These are phyloP conservation scores for Lenzites betulinus DNA, from an alignment of 768 basidiomycete genomes.

Conservation along the genomic window DNA sequence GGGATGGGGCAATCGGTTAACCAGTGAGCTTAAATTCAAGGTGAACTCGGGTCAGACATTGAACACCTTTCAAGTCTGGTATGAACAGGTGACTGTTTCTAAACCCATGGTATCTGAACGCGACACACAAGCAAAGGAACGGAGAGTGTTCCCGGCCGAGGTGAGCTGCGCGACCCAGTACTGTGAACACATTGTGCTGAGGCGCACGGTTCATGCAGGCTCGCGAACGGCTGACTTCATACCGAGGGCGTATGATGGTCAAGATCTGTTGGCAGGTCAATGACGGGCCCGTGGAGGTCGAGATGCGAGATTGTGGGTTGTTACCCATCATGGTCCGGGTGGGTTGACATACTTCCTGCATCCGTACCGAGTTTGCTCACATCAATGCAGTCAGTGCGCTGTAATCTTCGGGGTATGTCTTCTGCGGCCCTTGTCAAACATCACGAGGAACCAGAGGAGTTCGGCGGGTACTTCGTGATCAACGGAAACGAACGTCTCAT, in stretches of 20 bases:
- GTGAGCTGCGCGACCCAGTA: too few species aligned
- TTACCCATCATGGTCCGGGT: constrained; percentile 98
- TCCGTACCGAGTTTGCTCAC: not conserved
- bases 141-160: constrained; percentile 87
- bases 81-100: constrained; percentile 81
- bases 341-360: constrained; percentile 35
- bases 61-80: constrained; percentile 68
- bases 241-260: constrained; percentile 86
- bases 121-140: constrained; percentile 71
- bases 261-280: constrained; percentile 84
- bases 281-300: constrained; percentile 60
- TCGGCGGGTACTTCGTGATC: constrained; percentile 97
- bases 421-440: constrained; percentile 84
- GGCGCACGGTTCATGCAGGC: constrained; percentile 53
- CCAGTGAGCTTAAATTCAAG: constrained; percentile 54
- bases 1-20: constrained; percentile 82
- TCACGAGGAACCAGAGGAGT: constrained; percentile 97
- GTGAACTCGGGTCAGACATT: not conserved
- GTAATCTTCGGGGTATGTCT: constrained; percentile 85
- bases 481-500: constrained; percentile 99
- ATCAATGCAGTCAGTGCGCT: constrained; percentile 73
- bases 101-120: constrained; percentile 87
- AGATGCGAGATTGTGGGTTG: constrained; percentile 84
- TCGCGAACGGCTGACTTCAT: constrained; percentile 90
- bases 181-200: too few species aligned